Base-by-base conservation (phyloP, 2,329 filamentous ascomycete species). In the Didymosphaeria variabile region DNA sequence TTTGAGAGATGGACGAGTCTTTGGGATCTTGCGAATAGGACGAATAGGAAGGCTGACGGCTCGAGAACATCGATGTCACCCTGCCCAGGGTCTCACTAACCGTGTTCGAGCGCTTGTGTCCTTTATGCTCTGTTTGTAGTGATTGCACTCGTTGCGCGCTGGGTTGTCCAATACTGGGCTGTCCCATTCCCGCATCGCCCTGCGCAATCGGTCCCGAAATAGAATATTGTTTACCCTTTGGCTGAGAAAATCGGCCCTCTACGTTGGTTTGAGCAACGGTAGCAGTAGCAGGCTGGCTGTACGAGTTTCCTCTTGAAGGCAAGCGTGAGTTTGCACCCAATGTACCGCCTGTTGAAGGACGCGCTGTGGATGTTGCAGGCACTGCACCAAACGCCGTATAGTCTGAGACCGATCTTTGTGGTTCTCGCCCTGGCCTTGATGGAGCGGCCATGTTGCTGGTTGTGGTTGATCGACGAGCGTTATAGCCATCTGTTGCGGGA, bases 181-280 rank as follows among this genome's bases (percentile, higher is more conserved):
- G 77, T 17, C 70, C 71, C 60, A 74, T 72, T 29, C 57, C 63
- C 36, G 63, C 52, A 10, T 70, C 63, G n/a, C 83, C 79, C 66
- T 88, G 87, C 34, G 86, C 81, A 52, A 90, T 86, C 15, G 89
- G 86, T 55, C 87, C 84, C 21, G 90, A 91, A 34, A 94, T 93
- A 53, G 87, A 87, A 74, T 93, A 92, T 66, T 87, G 88, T 72
- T 90, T 87, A 65, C 85, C 82, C 77, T 86, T 87, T 67, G 79
- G 85, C 80, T 97, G 94, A 67, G 95, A 91, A 71, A 98, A 93
- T 65, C 91, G 91, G 65, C 93, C 94, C 77, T 97, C 91, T 4
- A 87, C 93, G 77, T 95, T 97, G 55, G 93, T 95, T 68, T 91
- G 90, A 52, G 93, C 93, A 62, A 97, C 90, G 51, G 93, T 88